Percentiles rank a stretch among this genome's conserved stretches.
Conservation (phyloP, 2,329 filamentous ascomycete genomes). For the Sordariomycetes sp. region DNA sequence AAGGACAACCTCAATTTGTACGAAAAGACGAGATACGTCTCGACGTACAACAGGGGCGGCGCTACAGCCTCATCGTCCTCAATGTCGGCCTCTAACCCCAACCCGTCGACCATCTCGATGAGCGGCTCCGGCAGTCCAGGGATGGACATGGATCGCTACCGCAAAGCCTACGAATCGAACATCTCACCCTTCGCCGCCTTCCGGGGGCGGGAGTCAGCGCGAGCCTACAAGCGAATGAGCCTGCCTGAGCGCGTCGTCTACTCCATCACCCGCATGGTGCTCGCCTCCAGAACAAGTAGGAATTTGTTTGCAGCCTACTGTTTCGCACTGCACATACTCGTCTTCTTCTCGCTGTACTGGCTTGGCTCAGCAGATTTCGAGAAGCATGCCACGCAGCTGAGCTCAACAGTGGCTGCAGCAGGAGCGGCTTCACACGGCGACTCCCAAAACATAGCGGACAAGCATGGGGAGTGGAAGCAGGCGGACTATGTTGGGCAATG, state of each 20-base stretch:
- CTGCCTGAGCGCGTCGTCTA: slow-evolving; percentile 85
- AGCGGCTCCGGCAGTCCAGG: slow-evolving; percentile 48
- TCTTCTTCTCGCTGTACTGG: slow-evolving; percentile 83
- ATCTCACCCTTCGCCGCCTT: slow-evolving; percentile 95
- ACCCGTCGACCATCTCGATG: slow-evolving; percentile 60
- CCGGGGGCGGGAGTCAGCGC: slow-evolving; percentile 80
- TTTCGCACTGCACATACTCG: slow-evolving; percentile 75
- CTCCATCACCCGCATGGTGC: slow-evolving; percentile 80
- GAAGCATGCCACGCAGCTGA: slow-evolving; percentile 47
- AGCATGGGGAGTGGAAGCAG: slow-evolving; percentile 53
- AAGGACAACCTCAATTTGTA: slow-evolving; percentile 95
- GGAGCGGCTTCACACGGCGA: slow-evolving; percentile 31
- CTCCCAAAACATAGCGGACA: slow-evolving; percentile 11
- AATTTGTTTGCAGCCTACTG: slow-evolving; percentile 94
- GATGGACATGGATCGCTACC: slow-evolving; percentile 72
- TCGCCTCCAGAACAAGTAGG: slow-evolving; percentile 81
- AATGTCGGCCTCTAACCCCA: slow-evolving; percentile 65
- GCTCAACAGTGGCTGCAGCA: slow-evolving; percentile 34
- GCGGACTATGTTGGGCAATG: slow-evolving; percentile 44
- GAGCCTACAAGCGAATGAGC: slow-evolving; percentile 89
- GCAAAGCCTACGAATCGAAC: slow-evolving; percentile 87
- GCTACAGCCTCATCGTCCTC: slow-evolving; percentile 37
- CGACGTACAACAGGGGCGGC: slow-evolving; percentile 73
- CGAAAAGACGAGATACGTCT: slow-evolving; percentile 95
- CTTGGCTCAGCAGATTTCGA: slow-evolving; percentile 62